These are phyloP conservation scores for Ambrosia hybrid DNA, from an alignment of 140 eudicot species.

Conservation along the genomic window DNA sequence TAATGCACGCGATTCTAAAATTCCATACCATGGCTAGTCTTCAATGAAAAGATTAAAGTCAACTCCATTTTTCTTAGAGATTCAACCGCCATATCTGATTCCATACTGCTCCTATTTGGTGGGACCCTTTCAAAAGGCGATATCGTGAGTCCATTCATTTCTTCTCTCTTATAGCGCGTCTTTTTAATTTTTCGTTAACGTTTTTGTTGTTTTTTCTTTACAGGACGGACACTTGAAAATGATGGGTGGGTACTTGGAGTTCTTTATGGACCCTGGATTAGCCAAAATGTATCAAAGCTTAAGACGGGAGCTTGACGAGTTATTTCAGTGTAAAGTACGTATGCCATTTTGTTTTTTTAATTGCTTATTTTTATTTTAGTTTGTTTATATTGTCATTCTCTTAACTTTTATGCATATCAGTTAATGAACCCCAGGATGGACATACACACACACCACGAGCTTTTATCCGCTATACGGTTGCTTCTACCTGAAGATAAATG, in stretches of 20 bases:
- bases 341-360: background rate
- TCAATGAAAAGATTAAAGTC: slow-evolving; percentile 92
- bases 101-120: slow-evolving; percentile 80
- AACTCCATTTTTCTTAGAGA: slow-evolving; percentile 89
- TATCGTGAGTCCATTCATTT: slow-evolving; percentile 42
- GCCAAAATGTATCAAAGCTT: slow-evolving; percentile 70
- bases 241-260: slow-evolving; percentile 96
- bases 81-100: slow-evolving; percentile 91
- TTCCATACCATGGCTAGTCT: slow-evolving; percentile 88
- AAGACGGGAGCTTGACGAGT: slow-evolving; percentile 81
- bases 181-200: background rate
- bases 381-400: background rate
- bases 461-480: slow-evolving; percentile 70
- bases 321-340: slow-evolving; percentile 69
- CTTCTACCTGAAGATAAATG: slow-evolving; percentile 66
- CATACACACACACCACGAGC: slow-evolving; percentile 61
- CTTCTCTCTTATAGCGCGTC: background rate
- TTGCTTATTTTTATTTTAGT: background rate
- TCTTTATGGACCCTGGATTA: slow-evolving; percentile 64
- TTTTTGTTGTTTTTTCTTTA: background rate
- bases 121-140: slow-evolving; percentile 79
- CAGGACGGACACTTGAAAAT: slow-evolving; percentile 88
- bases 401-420: slow-evolving; percentile 39
- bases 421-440: slow-evolving; percentile 73
- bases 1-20: slow-evolving; percentile 71